phyloP scores from a whole-genome alignment of 2,329 filamentous ascomycete genomes.

The Karstenula rhodostoma region DNA sequence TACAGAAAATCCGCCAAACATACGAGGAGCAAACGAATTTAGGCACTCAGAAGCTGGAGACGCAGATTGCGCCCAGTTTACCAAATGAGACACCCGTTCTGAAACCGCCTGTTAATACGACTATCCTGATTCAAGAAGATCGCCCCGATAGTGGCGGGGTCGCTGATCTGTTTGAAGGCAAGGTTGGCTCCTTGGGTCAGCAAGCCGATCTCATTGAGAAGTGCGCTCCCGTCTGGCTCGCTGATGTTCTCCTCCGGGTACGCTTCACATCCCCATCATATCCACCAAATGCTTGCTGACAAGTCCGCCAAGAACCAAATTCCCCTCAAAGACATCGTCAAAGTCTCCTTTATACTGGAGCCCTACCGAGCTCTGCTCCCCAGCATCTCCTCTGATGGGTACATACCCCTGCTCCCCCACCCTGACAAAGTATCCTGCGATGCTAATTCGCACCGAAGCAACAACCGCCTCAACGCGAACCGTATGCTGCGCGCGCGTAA shows the following conservation, averaged over 20 bases:
- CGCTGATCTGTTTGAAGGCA: constrained; percentile 90
- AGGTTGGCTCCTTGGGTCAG: constrained; percentile 76
- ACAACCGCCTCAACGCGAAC: constrained; percentile 93
- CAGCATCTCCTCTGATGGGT: constrained; percentile 76
- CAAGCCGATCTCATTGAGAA: constrained; percentile 87
- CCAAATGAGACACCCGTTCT: constrained; percentile 79
- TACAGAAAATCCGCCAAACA: constrained; percentile 75
- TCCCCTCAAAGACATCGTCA: constrained; percentile 88
- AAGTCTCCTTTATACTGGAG: constrained; percentile 92
- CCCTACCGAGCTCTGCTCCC: constrained; percentile 80
- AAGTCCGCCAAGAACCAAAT: constrained; percentile 69
- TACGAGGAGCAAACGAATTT: constrained; percentile 74
- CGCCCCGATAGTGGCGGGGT: constrained; percentile 68
- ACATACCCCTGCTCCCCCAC: constrained; percentile 43
- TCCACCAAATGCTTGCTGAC: constrained; percentile 12
- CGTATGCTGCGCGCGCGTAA: constrained; percentile 96
- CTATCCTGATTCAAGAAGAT: constrained; percentile 72
- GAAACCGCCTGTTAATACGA: constrained; percentile 71
- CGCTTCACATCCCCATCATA: constrained; percentile 21
- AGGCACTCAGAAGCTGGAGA: constrained; percentile 61
- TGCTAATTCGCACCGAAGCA: constrained; percentile 58
- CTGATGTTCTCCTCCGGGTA: constrained; percentile 80
- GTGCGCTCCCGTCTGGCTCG: constrained; percentile 88
- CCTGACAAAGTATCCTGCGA: constrained; percentile 31
- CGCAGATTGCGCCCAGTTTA: constrained; percentile 72